Evolutionary conservation across 345 rosid genomes (phyloP).

Genomic region (Populus simonii): DNA sequence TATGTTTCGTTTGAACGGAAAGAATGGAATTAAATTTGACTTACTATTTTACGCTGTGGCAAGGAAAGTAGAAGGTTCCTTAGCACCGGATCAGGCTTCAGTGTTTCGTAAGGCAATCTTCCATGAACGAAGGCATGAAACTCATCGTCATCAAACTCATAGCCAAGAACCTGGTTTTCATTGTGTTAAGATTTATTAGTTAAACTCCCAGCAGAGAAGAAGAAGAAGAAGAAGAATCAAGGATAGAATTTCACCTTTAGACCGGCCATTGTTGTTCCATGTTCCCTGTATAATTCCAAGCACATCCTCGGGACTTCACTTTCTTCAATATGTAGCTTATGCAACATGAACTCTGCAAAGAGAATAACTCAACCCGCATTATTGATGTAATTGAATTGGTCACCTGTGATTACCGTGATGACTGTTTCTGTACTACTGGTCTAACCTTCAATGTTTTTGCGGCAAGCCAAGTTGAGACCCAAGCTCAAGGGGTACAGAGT

Average conservation of each 20-base stretch:
- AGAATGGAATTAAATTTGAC: constrained; percentile 10
- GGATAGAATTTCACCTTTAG: constrained; percentile 49
- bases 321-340: constrained; percentile 62
- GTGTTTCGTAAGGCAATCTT: constrained; percentile 63
- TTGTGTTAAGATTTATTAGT: background rate
- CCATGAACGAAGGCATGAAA: constrained; percentile 86
- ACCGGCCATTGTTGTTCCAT: constrained; percentile 99
- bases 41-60: constrained; percentile 79
- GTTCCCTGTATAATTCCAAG: constrained; percentile 74
- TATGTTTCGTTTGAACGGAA: background rate
- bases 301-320: constrained; percentile 82
- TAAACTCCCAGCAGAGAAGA: background rate
- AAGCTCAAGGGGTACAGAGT: constrained; percentile 73
- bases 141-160: constrained; percentile 79
- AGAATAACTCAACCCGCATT: constrained; percentile 4
- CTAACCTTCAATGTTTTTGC: constrained; percentile 74
- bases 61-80: constrained; percentile 79
- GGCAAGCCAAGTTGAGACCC: constrained; percentile 81
- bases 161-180: constrained; percentile 62
- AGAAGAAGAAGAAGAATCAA: background rate
- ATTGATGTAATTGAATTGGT: background rate
- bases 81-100: constrained; percentile 65
- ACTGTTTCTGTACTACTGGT: background rate
- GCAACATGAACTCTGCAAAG: constrained; percentile 70
- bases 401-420: background rate